phyloP scores from a whole-genome alignment of 2,329 filamentous ascomycete species.

The Lecanicillium sp. region DNA sequence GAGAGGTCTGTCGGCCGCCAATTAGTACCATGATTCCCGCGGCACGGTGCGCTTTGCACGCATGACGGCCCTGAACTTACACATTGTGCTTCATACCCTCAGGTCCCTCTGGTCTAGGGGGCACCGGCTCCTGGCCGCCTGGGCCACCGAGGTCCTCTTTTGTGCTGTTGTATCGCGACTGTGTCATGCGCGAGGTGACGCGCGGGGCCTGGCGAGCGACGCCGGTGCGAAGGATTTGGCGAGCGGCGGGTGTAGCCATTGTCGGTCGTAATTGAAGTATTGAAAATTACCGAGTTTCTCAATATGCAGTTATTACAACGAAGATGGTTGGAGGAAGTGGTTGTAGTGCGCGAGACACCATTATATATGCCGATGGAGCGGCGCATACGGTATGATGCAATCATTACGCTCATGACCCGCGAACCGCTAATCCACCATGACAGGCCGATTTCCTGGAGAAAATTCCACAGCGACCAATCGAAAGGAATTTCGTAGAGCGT shows the following conservation, averaged over 20 bases:
- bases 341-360: too few species aligned
- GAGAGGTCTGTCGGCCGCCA: constrained; percentile 21
- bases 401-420: constrained; percentile 4
- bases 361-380: too few species aligned
- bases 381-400: constrained; percentile 13
- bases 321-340: too few species aligned
- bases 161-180: constrained; percentile 7
- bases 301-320: background rate
- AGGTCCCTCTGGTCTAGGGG: constrained; percentile 22
- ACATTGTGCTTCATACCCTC: constrained; percentile 28
- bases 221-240: constrained; percentile 5
- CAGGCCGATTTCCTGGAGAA: background rate
- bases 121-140: constrained; percentile 26
- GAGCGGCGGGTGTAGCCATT: too few species aligned
- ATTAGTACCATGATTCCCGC: too few species aligned
- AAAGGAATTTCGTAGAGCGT: background rate
- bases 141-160: constrained; percentile 28
- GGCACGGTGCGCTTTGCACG: background rate
- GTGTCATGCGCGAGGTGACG: background rate
- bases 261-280: too few species aligned
- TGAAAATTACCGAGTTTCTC: background rate
- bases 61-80: constrained; percentile 17
- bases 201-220: background rate
- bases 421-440: background rate
- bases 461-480: background rate